Base-by-base conservation (phyloP, 768 basidiomycete genomes). In the Boletus rufocinnamomeus region DNA sequence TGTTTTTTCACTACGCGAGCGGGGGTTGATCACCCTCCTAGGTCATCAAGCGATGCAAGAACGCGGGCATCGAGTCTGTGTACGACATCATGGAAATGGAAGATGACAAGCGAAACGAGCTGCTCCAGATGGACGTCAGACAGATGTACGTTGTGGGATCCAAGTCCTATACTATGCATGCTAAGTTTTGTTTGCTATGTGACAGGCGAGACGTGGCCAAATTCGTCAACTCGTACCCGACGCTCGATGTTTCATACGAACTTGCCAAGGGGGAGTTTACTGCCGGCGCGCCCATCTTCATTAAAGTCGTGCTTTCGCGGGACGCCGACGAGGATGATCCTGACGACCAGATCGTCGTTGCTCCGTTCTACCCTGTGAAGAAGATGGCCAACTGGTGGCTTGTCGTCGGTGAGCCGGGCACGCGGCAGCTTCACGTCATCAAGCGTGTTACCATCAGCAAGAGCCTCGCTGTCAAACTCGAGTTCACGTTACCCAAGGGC, bases 1-100 rank as follows among this genome's bases (percentile, higher is more conserved):
- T 6, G 35, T 37, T 34, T 13, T 17, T 47, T 45, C 7, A 23
- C 30, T 17, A 2, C 21, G 6, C 6, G 46, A 8, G 17, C 17
- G 30, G 17, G 28, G 28, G 38, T 13, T 64, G 32, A 63, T 61
- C 23, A 23, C 48, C 21, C 52, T 52, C 30, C 2, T 62, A 92
- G 88, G 86, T 90, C 44, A 78, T 98, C 69, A 83, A 86, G 67
- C 85, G 95, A 11, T 98, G 95, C 78, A 90, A 90, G 69, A 84
- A 80, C 0, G 89, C 87, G 8, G 83, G 83, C 9, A 79, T 97
- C 54, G 92, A 93, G 59, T 90, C 91, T 1, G 95, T 99, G 0
- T 97, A 98, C 71, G 97, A 98, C 70, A 82, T 98, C 61, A 97
- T 98, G 92, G 97, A 98, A 72, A 86, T 98, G 86, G 97, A 98